Percentiles rank a stretch among this genome's conserved stretches.
Conservation (phyloP, 352 stramenopile genomes). For the Pythium periplocum region DNA sequence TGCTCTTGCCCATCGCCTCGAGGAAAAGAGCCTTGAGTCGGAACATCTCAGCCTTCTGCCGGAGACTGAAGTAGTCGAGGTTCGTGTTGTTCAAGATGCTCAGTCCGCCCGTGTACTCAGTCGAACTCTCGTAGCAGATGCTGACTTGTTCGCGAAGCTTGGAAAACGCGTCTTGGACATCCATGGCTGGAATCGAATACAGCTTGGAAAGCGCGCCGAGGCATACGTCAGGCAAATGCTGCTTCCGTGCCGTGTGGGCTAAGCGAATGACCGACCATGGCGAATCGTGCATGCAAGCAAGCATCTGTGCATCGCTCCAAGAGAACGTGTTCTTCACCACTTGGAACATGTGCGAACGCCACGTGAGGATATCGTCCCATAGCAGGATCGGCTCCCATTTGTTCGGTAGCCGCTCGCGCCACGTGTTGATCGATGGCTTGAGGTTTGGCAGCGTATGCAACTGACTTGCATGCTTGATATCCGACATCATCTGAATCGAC, state of each 20-base stretch:
- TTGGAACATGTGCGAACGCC: conserved; percentile 91
- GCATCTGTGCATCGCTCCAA: conserved; percentile 85
- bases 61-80: conserved; percentile 88
- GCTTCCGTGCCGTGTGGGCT: conserved; percentile 87
- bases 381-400: conserved; percentile 91
- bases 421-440: conserved; percentile 90
- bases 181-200: conserved; percentile 87
- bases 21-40: conserved; percentile 90
- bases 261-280: conserved; percentile 92
- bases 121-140: conserved; percentile 89
- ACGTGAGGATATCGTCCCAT: conserved; percentile 93
- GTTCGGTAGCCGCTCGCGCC: conserved; percentile 90
- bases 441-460: conserved; percentile 87
- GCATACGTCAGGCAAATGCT: conserved; percentile 85
- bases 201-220: conserved; percentile 83
- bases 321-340: conserved; percentile 86
- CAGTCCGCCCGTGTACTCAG: conserved; percentile 81
- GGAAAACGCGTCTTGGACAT: conserved; percentile 90
- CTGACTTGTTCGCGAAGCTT: conserved; percentile 92
- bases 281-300: conserved; percentile 89
- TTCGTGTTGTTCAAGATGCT: conserved; percentile 93
- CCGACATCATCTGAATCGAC: conserved; percentile 88
- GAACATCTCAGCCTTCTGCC: conserved; percentile 92
- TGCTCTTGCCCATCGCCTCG: conserved; percentile 66
- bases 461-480: conserved; percentile 81